Conservation (phyloP, 1,284 basidiomycete species). For the Leccinum pseudoinsigne region DNA sequence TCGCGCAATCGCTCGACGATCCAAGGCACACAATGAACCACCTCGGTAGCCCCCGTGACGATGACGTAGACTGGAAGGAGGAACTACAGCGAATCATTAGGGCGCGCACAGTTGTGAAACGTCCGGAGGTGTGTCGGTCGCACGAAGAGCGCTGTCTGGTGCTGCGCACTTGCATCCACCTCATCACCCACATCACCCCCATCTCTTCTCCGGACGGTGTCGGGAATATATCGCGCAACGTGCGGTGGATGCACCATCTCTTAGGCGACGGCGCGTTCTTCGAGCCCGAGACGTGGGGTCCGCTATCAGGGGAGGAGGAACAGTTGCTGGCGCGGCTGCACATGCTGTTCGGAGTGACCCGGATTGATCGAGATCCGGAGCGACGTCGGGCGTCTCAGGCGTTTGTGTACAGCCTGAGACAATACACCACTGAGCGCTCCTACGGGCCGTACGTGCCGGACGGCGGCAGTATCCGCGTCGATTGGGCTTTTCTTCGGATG, state of each 20-base stretch:
- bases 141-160: constrained; percentile 42
- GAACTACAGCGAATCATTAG: constrained; percentile 53
- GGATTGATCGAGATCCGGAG: constrained; percentile 36
- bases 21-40: constrained; percentile 46
- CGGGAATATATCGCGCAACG: constrained; percentile 44
- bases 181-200: constrained; percentile 45
- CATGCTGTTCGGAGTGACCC: constrained; percentile 54
- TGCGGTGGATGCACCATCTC: constrained; percentile 49
- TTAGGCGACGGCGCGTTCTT: constrained; percentile 46
- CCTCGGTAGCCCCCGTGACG: constrained; percentile 37
- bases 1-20: constrained; percentile 58
- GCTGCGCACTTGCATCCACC: constrained; percentile 48
- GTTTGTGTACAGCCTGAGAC: constrained; percentile 58
- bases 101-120: constrained; percentile 44
- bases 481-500: constrained; percentile 60
- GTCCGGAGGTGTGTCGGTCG: constrained; percentile 34
- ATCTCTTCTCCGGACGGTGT: constrained; percentile 30
- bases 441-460: constrained; percentile 59
- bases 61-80: constrained; percentile 51
- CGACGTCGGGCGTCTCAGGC: constrained; percentile 45
- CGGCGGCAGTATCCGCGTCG: constrained; percentile 41
- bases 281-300: constrained; percentile 34
- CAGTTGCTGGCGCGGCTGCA: constrained; percentile 53
- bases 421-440: constrained; percentile 48
- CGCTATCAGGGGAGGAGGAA: constrained; percentile 37